Percentiles rank a stretch among this genome's conserved stretches.
phyloP scores from a whole-genome alignment of 768 basidiomycete species.

The Chlorophyllum brunneum region DNA sequence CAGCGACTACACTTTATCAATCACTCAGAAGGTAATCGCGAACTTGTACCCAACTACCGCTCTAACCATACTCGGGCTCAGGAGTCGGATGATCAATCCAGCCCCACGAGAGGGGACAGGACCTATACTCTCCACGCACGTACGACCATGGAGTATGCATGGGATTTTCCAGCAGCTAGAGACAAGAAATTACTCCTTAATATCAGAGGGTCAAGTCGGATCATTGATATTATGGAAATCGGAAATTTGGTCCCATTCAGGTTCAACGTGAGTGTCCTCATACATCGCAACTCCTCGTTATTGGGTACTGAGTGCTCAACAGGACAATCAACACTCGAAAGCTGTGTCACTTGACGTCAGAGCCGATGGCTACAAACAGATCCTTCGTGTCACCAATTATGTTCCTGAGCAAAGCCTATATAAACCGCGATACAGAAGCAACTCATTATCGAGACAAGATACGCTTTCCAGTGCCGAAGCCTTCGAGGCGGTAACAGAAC shows the following conservation, averaged over 20 bases:
- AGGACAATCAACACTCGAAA: constrained; percentile 55
- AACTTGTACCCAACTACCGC: background rate
- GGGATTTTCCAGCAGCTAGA: constrained; percentile 86
- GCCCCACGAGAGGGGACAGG: constrained; percentile 36
- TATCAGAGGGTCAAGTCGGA: constrained; percentile 56
- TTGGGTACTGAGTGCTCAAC: background rate
- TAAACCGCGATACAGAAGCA: constrained; percentile 61
- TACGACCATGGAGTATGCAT: constrained; percentile 69
- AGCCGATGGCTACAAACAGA: constrained; percentile 82
- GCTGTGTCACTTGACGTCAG: constrained; percentile 88
- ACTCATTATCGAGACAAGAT: constrained; percentile 54
- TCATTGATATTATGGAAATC: constrained; percentile 93
- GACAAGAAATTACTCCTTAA: constrained; percentile 75
- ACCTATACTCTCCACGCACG: constrained; percentile 59
- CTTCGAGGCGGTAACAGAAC: constrained; percentile 83
- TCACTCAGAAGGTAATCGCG: constrained; percentile 68
- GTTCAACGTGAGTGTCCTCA: constrained; percentile 53
- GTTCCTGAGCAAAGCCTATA: constrained; percentile 82
- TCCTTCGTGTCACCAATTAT: constrained; percentile 85
- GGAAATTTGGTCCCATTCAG: constrained; percentile 89
- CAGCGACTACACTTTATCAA: constrained; percentile 62
- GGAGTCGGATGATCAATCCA: constrained; percentile 26
- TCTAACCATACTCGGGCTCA: constrained; percentile 16
- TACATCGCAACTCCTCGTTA: background rate
- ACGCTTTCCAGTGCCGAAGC: constrained; percentile 69